Conservation (phyloP, 2,329 filamentous ascomycete species). For the Trichophyton mentagrophytes region DNA sequence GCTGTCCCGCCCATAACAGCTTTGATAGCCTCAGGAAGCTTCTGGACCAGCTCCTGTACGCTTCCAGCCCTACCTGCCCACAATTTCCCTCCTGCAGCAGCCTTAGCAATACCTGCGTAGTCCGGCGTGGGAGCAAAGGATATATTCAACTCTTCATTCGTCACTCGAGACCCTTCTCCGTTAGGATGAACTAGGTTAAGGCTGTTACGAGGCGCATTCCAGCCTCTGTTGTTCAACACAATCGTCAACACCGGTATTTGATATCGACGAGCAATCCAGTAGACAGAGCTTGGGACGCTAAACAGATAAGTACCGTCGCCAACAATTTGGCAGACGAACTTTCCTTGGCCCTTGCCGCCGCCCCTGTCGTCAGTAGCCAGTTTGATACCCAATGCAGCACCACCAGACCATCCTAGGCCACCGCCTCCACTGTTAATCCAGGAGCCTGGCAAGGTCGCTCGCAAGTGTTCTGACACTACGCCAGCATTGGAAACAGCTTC, state of each 20-base stretch:
- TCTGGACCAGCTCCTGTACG: slow-evolving; percentile 41
- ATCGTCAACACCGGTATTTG: slow-evolving; percentile 54
- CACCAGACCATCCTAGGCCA: slow-evolving; percentile 69
- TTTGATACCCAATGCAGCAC: slow-evolving; percentile 63
- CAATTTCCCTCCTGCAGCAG: slow-evolving; percentile 48
- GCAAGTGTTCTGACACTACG: slow-evolving; percentile 58
- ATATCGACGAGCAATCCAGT: slow-evolving; percentile 56
- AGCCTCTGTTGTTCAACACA: slow-evolving; percentile 58
- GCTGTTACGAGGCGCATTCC: slow-evolving; percentile 52
- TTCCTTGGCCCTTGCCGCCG: slow-evolving; percentile 36
- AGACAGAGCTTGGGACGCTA: slow-evolving; percentile 51
- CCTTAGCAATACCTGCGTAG: slow-evolving; percentile 55
- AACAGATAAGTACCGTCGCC: slow-evolving; percentile 58
- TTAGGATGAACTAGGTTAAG: slow-evolving; percentile 54
- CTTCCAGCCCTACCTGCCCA: slow-evolving; percentile 50
- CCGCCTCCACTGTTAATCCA: slow-evolving; percentile 76
- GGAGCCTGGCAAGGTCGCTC: slow-evolving; percentile 52
- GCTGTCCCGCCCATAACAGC: slow-evolving; percentile 43
- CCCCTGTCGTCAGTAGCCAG: slow-evolving; percentile 48
- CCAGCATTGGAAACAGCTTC: slow-evolving; percentile 64
- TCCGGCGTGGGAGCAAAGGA: slow-evolving; percentile 54
- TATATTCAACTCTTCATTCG: slow-evolving; percentile 54
- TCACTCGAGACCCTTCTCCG: slow-evolving; percentile 48
- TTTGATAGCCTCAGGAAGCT: slow-evolving; percentile 47
- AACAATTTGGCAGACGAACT: slow-evolving; percentile 52